Conservation (phyloP, 2,329 filamentous ascomycete species). For the Colletotrichum incanum region DNA sequence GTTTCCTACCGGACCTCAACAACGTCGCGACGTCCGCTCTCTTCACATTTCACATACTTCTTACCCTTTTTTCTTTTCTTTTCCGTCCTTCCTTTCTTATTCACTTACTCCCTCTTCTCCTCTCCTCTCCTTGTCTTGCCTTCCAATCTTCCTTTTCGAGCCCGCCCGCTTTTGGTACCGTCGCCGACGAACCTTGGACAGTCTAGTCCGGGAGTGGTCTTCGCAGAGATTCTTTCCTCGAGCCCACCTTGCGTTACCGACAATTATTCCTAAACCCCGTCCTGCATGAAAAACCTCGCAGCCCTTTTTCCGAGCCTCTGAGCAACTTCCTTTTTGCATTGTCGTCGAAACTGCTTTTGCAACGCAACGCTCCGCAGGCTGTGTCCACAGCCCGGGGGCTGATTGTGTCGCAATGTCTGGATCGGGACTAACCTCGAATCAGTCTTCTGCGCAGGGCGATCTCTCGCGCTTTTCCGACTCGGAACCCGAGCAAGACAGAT, state of each 20-base stretch:
- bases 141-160: background rate
- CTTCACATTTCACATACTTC: background rate
- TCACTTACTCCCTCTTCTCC: background rate
- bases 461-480: conserved; percentile 61
- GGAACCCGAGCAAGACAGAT: conserved; percentile 57
- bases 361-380: conserved; percentile 20
- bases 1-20: background rate
- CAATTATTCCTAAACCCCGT: background rate
- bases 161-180: conserved; percentile 1
- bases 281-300: conserved; percentile 31
- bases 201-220: conserved; percentile 1
- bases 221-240: background rate
- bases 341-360: conserved; percentile 8
- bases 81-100: background rate
- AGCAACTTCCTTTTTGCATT: background rate
- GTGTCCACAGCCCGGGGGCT: conserved; percentile 27
- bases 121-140: background rate
- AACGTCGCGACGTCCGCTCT: conserved; percentile 5
- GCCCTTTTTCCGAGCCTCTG: conserved; percentile 5
- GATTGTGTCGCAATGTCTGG: conserved; percentile 41
- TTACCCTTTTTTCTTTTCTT: background rate
- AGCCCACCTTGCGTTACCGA: conserved; percentile 10
- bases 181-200: conserved; percentile 3
- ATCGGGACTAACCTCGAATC: conserved; percentile 53
- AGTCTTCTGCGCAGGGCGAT: conserved; percentile 51